Evolutionary conservation across 805 yeast genomes (phyloP), one percentile per base, ranked within the genome.

Genomic region (Nakazawaea siamensis): DNA sequence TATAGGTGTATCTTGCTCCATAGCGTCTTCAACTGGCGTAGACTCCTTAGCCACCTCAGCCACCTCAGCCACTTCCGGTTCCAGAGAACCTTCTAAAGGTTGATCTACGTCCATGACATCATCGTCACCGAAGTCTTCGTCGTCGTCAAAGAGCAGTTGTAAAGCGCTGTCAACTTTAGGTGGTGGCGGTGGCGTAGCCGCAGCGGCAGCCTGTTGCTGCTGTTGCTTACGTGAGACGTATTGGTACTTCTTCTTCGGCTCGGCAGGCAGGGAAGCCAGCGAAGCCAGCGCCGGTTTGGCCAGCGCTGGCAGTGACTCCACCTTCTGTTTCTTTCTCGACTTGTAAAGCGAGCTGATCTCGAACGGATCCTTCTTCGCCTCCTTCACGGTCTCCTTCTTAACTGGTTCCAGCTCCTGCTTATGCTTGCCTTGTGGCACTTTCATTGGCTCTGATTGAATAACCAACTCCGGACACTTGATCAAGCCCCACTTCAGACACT

Each of bases 221-320:
- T 10, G 61, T 60, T 29, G 46, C 27, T 44, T 46, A 19, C 42
- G 28, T 11, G 44, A 41, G n/a, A 35, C 39, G 33, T 41, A 41
- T 20, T 31, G 29, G 17, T 34, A 33, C 23, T 24, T 25, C 13
- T 31, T 23, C 16, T 27, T 27, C 13, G 24, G 26, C 19, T 7
- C 10, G 7, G 7, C 23, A 20, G 23, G 23, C 23, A 20, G 23
- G 7, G 7, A 8, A 20, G 23, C 23, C n/a, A n/a, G n/a, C n/a
- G n/a, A n/a, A n/a, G n/a, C n/a, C n/a, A n/a, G n/a, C 14, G 29
- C 17, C 32, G 34, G 29, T 19, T 29, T 8, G 12, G 29, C 24
- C 19, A n/a, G 14, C 15, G 11, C 28, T 5, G 31, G 20, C 17
- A 14, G 12, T 16, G 27, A 23, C 14, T 24, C 21, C 35, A 17